phyloP scores from a whole-genome alignment of 805 yeast species.

The Pichia pseudocactophila region DNA sequence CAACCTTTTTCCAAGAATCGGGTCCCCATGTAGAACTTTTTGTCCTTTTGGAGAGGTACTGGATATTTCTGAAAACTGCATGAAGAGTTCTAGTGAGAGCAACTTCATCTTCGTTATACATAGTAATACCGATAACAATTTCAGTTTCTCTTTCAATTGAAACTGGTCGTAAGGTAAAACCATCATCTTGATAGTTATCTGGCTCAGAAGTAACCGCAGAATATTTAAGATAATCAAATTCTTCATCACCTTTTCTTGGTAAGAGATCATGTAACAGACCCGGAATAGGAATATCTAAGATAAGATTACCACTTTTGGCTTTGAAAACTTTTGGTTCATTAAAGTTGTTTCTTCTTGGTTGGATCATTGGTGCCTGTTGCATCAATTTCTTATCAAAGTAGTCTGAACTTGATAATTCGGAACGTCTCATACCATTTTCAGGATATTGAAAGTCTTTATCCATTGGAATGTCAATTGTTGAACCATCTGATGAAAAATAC shows the following conservation, averaged over 20 bases:
- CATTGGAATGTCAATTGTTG: conserved; percentile 13
- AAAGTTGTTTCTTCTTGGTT: conserved; percentile 31
- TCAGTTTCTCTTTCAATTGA: conserved; percentile 89
- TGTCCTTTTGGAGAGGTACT: conserved; percentile 74
- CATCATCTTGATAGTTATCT: conserved; percentile 68
- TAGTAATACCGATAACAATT: conserved; percentile 83
- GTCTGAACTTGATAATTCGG: conserved; percentile 5
- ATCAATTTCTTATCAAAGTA: conserved; percentile 9
- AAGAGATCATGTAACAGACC: conserved; percentile 75
- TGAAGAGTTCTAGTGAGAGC: conserved; percentile 90
- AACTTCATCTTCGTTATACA: conserved; percentile 93
- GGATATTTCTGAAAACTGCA: conserved; percentile 85
- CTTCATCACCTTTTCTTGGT: conserved; percentile 84
- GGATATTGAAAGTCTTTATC: conserved; percentile 18
- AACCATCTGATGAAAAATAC: conserved; percentile 17
- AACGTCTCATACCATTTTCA: conserved; percentile 7
- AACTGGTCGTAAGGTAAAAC: conserved; percentile 80
- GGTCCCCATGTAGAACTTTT: conserved; percentile 90
- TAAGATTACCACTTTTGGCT: conserved; percentile 73
- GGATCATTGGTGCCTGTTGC: conserved; percentile 19
- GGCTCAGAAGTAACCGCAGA: conserved; percentile 96
- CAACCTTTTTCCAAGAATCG: conserved; percentile 95
- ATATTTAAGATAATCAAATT: conserved; percentile 91
- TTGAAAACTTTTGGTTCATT: conserved; percentile 44
- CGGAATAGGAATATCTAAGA: conserved; percentile 91